These are phyloP conservation scores for Candida tallmaniae DNA, from an alignment of 805 yeast species.

Conservation along the genomic window DNA sequence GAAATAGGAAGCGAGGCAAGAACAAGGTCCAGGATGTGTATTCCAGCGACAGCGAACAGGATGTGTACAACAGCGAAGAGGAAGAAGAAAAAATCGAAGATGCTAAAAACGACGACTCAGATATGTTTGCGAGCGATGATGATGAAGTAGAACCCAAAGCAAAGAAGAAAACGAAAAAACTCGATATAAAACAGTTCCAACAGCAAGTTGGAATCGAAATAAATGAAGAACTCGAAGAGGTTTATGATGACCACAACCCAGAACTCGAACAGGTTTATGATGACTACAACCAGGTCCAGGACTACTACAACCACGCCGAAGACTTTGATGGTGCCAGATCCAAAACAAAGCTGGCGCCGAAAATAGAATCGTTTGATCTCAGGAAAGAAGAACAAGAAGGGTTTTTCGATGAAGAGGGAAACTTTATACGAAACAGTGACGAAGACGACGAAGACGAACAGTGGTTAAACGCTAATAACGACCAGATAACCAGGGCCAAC, in stretches of 20 bases:
- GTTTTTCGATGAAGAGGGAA: constrained; percentile 56
- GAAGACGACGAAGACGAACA: constrained; percentile 21
- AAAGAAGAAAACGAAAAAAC: constrained; percentile 5
- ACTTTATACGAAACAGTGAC: constrained; percentile 42
- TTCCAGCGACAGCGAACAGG: constrained; percentile 12
- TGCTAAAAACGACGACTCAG: constrained; percentile 34
- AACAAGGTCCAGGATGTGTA: constrained; percentile 7
- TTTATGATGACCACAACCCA: background rate
- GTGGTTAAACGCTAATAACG: constrained; percentile 17
- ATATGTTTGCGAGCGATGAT: constrained; percentile 39
- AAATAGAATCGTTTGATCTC: constrained; percentile 61
- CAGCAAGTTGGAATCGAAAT: constrained; percentile 18
- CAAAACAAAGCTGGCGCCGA: constrained; percentile 23
- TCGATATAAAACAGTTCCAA: constrained; percentile 22
- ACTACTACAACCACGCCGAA: constrained; percentile 26
- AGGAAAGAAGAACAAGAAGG: constrained; percentile 57
- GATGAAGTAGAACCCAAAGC: constrained; percentile 12
- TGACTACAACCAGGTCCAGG: constrained; percentile 15
- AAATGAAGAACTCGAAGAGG: constrained; percentile 18
- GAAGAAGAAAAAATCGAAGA: constrained; percentile 23
- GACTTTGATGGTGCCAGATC: constrained; percentile 3
- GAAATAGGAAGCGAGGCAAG: constrained; percentile 10
- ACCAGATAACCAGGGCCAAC: constrained; percentile 33
- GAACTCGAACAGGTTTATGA: too few species aligned
- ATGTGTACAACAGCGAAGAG: constrained; percentile 3